Percentiles rank a stretch among this genome's conserved stretches.
phyloP scores from a whole-genome alignment of 257 asterid species.

The Osmanthus fragrans region DNA sequence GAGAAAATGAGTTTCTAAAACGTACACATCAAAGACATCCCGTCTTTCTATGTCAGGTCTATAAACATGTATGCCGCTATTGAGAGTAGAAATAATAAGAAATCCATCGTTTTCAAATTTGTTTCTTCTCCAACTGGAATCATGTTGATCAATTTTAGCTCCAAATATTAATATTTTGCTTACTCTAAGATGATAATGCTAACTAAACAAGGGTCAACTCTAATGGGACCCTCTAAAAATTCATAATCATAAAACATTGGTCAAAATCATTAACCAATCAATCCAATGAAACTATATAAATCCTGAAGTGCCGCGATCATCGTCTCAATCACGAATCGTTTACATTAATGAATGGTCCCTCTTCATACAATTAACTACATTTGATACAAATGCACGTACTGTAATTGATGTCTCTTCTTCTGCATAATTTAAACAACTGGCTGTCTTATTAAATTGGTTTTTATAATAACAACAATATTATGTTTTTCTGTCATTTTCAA shows the following conservation, averaged over 20 bases:
- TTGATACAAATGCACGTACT: slow-evolving; percentile 40
- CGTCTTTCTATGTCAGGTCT: no score
- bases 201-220: slow-evolving; percentile 54
- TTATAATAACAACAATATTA: slow-evolving; percentile 31
- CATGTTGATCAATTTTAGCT: slow-evolving; percentile 21
- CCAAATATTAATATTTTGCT: slow-evolving; percentile 24
- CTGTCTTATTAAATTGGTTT: slow-evolving; percentile 23
- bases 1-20: no score
- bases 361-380: slow-evolving; percentile 12
- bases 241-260: slow-evolving; percentile 44
- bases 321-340: slow-evolving; percentile 42
- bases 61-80: no score
- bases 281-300: slow-evolving; percentile 35
- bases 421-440: slow-evolving; percentile 21
- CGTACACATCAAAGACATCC: no score
- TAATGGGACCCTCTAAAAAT: slow-evolving; percentile 32
- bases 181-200: slow-evolving; percentile 41
- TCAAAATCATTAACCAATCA: slow-evolving; percentile 63
- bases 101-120: slow-evolving; percentile 16
- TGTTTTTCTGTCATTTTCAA: slow-evolving; percentile 21
- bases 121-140: slow-evolving; percentile 20
- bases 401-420: slow-evolving; percentile 31
- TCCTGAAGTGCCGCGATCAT: slow-evolving; percentile 42
- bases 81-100: neutral
- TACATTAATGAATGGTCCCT: neutral